Base-by-base conservation (phyloP, 1,284 basidiomycete species). In the Ceratobasidium sp. region DNA sequence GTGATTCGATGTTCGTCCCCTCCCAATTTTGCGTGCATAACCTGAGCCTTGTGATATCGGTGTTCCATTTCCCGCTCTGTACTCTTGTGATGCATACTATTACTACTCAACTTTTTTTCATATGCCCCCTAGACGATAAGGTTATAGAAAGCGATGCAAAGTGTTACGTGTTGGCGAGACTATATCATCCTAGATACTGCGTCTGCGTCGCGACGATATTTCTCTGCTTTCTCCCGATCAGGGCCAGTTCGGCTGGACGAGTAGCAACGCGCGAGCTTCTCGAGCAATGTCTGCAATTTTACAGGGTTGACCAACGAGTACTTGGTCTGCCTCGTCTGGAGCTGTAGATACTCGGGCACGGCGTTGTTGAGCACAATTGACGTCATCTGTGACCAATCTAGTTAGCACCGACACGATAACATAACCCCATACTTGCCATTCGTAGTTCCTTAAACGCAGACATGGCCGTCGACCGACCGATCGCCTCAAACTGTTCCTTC, bases 391-490 rank as follows among this genome's bases (percentile, higher is more conserved):
- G 23, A 28, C 33, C 56, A 30, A 71, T 12, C 46, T 40, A 30
- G 72, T 61, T 14, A 60, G 69, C 38, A 73, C 54, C 36, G 44
- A 51, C 40, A n/a, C 49, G 79, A 61, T 42, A 61, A 12, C 14
- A 51, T 61, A 18, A 42, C 3, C 53, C 23, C 51, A 59, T 14
- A 83, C 89, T 78, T 80, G 95, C 95, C 77, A 87, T 83, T 66
- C 90, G 90, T 72, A 98, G 83, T 80, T 96, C 95, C 33, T 84
- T 81, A 78, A 98, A 96, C 9, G 90, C 89, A n/a, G 86, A 82
- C 63, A 85, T 85, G 25, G 96, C 83, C 76, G 91, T 88, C 0
- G 84, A 81, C 76, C 90, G 85, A 40, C 89, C 91, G 72, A 91
- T 88, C 46, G 87, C 83, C 76, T 87, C 88, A 76, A 95, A 87